Evolutionary conservation across 768 basidiomycete species (phyloP), one percentile per base, ranked within the genome.

Genomic region (Psilocybe tampanensis): DNA sequence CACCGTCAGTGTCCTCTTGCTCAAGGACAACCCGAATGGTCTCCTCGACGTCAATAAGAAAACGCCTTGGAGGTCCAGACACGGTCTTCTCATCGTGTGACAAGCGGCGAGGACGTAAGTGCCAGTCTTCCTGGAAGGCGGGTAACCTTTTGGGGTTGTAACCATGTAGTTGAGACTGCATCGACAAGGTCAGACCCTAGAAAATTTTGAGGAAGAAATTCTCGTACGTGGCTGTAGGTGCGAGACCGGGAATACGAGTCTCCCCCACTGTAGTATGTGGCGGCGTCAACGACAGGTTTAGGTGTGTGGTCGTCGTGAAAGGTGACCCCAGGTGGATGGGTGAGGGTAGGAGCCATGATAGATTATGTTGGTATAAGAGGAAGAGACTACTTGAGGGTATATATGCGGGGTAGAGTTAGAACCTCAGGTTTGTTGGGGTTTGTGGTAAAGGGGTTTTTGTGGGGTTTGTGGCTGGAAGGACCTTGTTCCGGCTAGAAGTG

Each of bases 21-120:
- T 97, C 94, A 24, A 99, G 86, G 9, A 98, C 88, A 55, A 97
- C 86, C 33, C 95, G 88, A 66, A 99, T 94, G 29, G 96, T 99
- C 74, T 98, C 96, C 66, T 98, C 96, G 15, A 98, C 96, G 67
- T 98, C 96, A 56, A 98, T 94, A 49, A 98, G 81, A 76, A 96
- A 98, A 39, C 95, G 88, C 42, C 95, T 80, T 2, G 94, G 92
- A 2, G 94, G 92, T 0, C 82, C 87, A 0, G 87, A 79, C 15
- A 86, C 81, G 50, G 86, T 85, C 74, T 93, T 91, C 75, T 96
- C 94, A 69, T 98, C 95, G 68, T 97, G 95, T 18, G 94, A 95
- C 78, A 97, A 79, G 52, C 95, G 83, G 45, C 95, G 83, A 49
- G 88, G 78, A 26, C 91, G 80, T 48, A 76, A 73, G 68, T 92